Base-by-base conservation (phyloP, 2,329 filamentous ascomycete genomes). In the Didymella pinodella region DNA sequence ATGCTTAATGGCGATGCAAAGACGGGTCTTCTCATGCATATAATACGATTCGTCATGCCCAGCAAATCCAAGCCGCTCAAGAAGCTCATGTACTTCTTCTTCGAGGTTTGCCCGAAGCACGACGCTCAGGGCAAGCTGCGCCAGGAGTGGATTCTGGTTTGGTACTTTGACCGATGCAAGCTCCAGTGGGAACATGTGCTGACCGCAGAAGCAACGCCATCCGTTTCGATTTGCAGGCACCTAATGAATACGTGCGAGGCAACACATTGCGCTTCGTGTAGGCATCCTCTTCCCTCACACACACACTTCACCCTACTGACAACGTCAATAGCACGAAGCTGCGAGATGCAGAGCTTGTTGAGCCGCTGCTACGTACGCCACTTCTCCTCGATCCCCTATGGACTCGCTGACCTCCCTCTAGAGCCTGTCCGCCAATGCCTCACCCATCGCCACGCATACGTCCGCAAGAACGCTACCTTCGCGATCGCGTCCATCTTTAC, bases 121-220 rank as follows among this genome's bases (percentile, higher is more conserved):
- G 95, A 99, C 79, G 84, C 89, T 53, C 89, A 84, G 75, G 95
- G 95, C 74, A 99, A 98, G 85, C 83, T 99, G 65, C 97, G 97
- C 85, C 95, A 99, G 81, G 95, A 99, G 82, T 98, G 97, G 92
- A 99, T 99, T 78, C 82, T 99, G 74, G 95, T 99, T 72, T 99
- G 95, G 94, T 97, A 81, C 68, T 84, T 77, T 43, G 18, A 49
- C 16, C 31, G 0, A 8, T 25, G 36, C 5, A 25, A 20, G 10
- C 18, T 38, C 34, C 14, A 47, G 16, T 7, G 16, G 16, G n/a
- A n/a, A 0, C 4, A 16, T 4, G 53, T 18, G 40, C 61, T 79
- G 65, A 79, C 67, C 29, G 34, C 18, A 52, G 52, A 71, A 97
- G 94, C 80, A 99, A 99, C 80, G 95, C 95, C 66, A 98, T 99